A percentile compares a stretch with the other conserved stretches of the same genome.
Conservation (phyloP, 1,139 yeast species). For the Pneumocystis jirovecii region DNA sequence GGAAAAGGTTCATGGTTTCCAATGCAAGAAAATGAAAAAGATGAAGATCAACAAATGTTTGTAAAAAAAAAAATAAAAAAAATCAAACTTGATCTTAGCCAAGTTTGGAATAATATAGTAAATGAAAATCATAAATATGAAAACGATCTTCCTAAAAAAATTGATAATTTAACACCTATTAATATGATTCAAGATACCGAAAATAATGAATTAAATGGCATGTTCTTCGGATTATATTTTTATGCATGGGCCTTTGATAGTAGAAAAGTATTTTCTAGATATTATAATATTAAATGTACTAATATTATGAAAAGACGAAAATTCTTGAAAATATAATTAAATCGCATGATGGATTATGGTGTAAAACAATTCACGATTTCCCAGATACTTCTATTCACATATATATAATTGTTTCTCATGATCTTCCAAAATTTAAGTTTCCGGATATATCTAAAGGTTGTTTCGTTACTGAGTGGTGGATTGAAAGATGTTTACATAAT, state of each 20-base stretch:
- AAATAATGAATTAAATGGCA: background rate
- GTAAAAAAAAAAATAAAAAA: background rate
- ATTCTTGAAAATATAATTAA: background rate
- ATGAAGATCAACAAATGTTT: background rate
- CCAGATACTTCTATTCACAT: background rate
- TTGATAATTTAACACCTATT: background rate
- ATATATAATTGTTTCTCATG: background rate
- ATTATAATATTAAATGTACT: background rate
- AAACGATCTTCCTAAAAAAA: background rate
- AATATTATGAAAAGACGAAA: background rate
- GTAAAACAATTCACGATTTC: background rate
- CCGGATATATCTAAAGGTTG: background rate
- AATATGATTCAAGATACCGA: background rate
- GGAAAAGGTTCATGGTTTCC: slow-evolving; percentile 1
- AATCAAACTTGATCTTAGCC: background rate
- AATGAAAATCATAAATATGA: background rate
- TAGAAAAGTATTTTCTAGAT: background rate
- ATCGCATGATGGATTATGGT: background rate
- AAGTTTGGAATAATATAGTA: background rate
- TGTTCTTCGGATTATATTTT: background rate
- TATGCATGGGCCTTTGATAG: background rate
- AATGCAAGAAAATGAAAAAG: background rate
- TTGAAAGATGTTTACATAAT: background rate
- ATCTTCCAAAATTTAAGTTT: background rate
- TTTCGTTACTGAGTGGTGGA: slow-evolving; percentile 2